phyloP scores from a whole-genome alignment of 2,329 filamentous ascomycete species.

The Calonectria honghensis region DNA sequence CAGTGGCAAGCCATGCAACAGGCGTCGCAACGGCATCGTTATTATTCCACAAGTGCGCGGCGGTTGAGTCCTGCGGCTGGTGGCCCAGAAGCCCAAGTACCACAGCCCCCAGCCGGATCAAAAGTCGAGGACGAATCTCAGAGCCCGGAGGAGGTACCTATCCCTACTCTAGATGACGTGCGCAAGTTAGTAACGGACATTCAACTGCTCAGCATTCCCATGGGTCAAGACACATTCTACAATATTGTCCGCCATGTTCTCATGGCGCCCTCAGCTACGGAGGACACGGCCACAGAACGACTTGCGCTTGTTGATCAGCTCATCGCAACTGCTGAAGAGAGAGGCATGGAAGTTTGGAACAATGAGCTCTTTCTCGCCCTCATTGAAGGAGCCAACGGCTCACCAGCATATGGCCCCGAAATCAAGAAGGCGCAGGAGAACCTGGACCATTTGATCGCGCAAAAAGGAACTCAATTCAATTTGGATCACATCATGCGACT shows the following conservation, averaged over 20 bases:
- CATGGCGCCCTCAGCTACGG: conserved; percentile 43
- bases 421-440: conserved; percentile 65
- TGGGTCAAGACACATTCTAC: conserved; percentile 60
- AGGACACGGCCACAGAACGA: conserved; percentile 55
- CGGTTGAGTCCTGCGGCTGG: conserved; percentile 45
- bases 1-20: conserved; percentile 61
- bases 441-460: conserved; percentile 66
- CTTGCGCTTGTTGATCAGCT: conserved; percentile 65
- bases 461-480: conserved; percentile 62
- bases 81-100: neutral
- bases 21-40: conserved; percentile 59
- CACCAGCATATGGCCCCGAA: conserved; percentile 56
- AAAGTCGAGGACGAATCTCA: neutral
- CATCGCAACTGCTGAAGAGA: conserved; percentile 66
- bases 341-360: conserved; percentile 64
- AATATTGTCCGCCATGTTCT: conserved; percentile 64
- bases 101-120: neutral
- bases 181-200: conserved; percentile 62
- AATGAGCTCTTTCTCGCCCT: conserved; percentile 70
- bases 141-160: neutral
- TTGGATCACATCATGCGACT: conserved; percentile 63
- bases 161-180: conserved; percentile 47
- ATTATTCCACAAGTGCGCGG: conserved; percentile 59
- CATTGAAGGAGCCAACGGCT: conserved; percentile 63
- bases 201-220: conserved; percentile 60